Base-by-base conservation (phyloP, 192 early-diverging fungal genomes). In the Coemansia sp. region DNA sequence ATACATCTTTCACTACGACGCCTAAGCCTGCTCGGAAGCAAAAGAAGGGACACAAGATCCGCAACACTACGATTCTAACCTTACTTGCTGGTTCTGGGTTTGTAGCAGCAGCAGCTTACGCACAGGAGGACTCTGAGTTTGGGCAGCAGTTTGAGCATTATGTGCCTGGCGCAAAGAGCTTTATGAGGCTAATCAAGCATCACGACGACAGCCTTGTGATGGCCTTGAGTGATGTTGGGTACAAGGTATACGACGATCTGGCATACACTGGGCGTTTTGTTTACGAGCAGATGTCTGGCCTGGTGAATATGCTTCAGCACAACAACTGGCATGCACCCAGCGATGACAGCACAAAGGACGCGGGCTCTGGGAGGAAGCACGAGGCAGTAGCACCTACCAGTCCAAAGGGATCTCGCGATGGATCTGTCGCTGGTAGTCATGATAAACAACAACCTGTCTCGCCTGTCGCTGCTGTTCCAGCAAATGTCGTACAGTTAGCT, bases 91-190 rank as follows among this genome's bases (percentile, higher is more conserved):
- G 71, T 9, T 56, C 76, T 4, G 76, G 71, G 12, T 80, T 80
- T 68, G 73, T 80, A 28, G 78, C 48, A 3, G 78, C 72, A 1
- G 78, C 78, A 2, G 70, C 66, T 29, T 80, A 80, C 35, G 67
- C 78, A 42, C 61, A 71, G 35, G 69, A 80, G 31, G 78, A 80
- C 59, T 26, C 49, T 23, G 69, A 80, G n/a, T 89, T 92, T 68
- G 85, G 77, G 28, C 74, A 84, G 34, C 43, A 60, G 31, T 91
- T 91, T 59, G 84, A 82, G 29, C 69, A 77, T 20, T 76, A 83
- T 61, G 81, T 90, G 39, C 89, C 87, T 48, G 86, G 86, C 9
- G 87, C 77, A 43, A 63, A 78, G 34, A 69, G 74, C 55, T 71
- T 85, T 37, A 73, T 87, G 59, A 73, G 82, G 52, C 83, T 83